These are phyloP conservation scores for Cercospora berteroae DNA, from an alignment of 2,329 filamentous ascomycete genomes.

Conservation along the genomic window DNA sequence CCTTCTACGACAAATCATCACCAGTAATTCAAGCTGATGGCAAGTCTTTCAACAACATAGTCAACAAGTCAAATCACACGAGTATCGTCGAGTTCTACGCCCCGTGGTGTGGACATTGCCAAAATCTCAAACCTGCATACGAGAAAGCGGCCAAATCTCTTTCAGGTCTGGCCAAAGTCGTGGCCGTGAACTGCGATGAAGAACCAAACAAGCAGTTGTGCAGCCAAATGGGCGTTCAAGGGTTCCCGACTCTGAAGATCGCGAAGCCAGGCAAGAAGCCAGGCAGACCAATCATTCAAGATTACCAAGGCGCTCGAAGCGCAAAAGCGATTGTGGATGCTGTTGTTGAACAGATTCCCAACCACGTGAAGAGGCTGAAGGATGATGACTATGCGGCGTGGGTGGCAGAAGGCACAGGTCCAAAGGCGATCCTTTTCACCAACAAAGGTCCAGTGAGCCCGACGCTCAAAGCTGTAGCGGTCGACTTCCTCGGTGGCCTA, in stretches of 20 bases:
- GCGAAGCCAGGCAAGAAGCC: conserved; percentile 79
- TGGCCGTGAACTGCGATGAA: conserved; percentile 91
- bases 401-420: conserved; percentile 60
- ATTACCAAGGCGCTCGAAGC: conserved; percentile 80
- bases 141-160: conserved; percentile 90
- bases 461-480: conserved; percentile 77
- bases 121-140: conserved; percentile 92
- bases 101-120: conserved; percentile 96
- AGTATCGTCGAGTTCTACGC: conserved; percentile 70
- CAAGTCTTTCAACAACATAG: conserved; percentile 76
- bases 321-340: conserved; percentile 87
- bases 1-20: conserved; percentile 81
- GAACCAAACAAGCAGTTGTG: conserved; percentile 89
- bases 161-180: conserved; percentile 89
- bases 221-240: conserved; percentile 79
- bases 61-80: conserved; percentile 86
- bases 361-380: conserved; percentile 78
- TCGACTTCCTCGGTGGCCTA: conserved; percentile 83
- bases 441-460: conserved; percentile 88
- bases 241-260: conserved; percentile 95
- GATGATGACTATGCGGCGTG: conserved; percentile 78
- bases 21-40: conserved; percentile 79
- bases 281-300: conserved; percentile 77
- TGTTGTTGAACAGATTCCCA: conserved; percentile 83
- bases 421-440: conserved; percentile 89